Base-by-base conservation (phyloP, 169 alveolate species). In the Cytauxzoon felis region DNA sequence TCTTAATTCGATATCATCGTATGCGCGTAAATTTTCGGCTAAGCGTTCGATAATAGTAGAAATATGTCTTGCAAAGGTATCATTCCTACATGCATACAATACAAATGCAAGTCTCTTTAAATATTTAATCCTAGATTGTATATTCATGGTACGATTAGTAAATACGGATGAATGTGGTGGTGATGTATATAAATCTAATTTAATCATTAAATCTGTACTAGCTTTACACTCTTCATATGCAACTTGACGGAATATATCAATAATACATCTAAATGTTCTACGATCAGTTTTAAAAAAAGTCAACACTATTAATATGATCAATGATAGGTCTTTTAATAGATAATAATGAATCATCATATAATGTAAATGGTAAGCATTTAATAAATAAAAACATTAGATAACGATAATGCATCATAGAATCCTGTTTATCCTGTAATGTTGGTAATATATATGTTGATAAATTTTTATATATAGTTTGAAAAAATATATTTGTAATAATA, bases 31-130 rank as follows among this genome's bases (percentile, higher is more conserved):
- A 43, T 51, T 75, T 32, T 75, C 79, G 23, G 78, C 65, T 16
- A 75, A 50, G 32, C 85, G 11, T 49, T 75, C 85, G 1, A 75
- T 62, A 56, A 75, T 75, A 3, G 63, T 75, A 8, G 85, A 62
- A 16, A 75, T 75, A 38, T 75, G 56, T 41, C 57, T 4, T 6
- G 85, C 69, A 40, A 75, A 75, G 2, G 71, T 50, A 36, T 75
- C 85, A 40, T 64, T 64, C 47, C 64, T 64, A 2, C 80, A 64
- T 48, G 80, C 79, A 38, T 75, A 75, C 29, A 75, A 43, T 16
- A 75, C 85, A 42, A 75, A 75, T 19, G 80, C 79, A 64, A 75
- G 23, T 49, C 85, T 34, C 40, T 75, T 75, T 18, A 75, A 80
- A 57, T 64, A 75, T 27, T 43, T 61, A 1, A 62, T 18, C 16